Conservation (phyloP, 2,329 filamentous ascomycete genomes). For the Venturiaceae sp. region DNA sequence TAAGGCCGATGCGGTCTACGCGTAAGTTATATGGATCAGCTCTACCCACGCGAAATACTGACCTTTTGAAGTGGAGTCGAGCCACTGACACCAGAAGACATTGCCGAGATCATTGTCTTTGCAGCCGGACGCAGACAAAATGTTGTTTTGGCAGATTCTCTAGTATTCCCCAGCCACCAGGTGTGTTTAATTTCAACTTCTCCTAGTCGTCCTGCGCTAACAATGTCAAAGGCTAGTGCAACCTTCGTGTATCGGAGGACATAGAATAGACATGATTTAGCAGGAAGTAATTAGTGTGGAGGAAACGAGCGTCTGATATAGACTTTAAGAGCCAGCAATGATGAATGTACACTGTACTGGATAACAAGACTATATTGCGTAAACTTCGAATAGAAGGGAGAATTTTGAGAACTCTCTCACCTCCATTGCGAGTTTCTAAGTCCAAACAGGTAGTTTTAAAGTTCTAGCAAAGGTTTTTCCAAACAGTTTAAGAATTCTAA, state of each 20-base stretch:
- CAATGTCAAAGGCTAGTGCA: background rate
- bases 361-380: no score
- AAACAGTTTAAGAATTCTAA: no score
- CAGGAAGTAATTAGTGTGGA: no score
- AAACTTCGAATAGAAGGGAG: no score
- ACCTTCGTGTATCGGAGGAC: background rate
- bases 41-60: slow-evolving; percentile 1
- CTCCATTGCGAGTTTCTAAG: no score
- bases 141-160: slow-evolving; percentile 77
- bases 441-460: no score
- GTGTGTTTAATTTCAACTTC: slow-evolving; percentile 37
- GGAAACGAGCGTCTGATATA: no score
- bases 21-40: slow-evolving; percentile 39
- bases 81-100: slow-evolving; percentile 79
- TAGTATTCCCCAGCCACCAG: slow-evolving; percentile 86
- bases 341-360: no score
- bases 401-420: no score
- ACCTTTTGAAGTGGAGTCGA: slow-evolving; percentile 47
- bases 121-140: slow-evolving; percentile 77
- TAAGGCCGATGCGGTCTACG: slow-evolving; percentile 86
- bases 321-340: no score
- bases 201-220: background rate
- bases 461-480: no score
- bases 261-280: background rate
- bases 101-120: slow-evolving; percentile 86